Evolutionary conservation across 2,329 filamentous ascomycete species (phyloP), one percentile per base, ranked within the genome.

Genomic region (Tolypocladium inflatum): DNA sequence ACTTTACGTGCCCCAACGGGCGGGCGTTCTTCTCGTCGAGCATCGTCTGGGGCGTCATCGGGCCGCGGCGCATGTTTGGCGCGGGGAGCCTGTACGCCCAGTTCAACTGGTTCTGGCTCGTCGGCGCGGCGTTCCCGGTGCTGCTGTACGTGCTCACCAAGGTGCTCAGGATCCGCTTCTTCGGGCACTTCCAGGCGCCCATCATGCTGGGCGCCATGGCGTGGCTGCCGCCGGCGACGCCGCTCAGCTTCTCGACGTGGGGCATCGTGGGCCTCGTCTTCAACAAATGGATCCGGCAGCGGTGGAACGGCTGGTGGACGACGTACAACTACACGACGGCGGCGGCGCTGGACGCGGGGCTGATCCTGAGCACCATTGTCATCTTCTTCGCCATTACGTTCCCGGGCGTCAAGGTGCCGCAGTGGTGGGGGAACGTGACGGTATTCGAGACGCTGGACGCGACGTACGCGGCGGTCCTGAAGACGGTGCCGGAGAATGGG

Each of bases 301-400:
- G 74, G 48, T 83, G 73, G 66, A 71, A 73, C n/a, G 81, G 78
- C 0, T 86, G 83, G 84, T 87, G 84, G 84, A 74, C 67, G 42
- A 73, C 65, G 17, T 75, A 76, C 59, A 75, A 74, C 60, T 76
- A 75, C 60, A 65, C 74, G 55, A 75, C 73, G 1, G 71, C 74
- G 0, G 72, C 73, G 0, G 73, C 70, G 0, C 64, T 76, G 33
- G 74, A 76, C 37, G 70, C 70, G 2, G 74, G 73, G 2, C 67
- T 76, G 7, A 67, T 74, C 17, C 62, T 76, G 19, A 68, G 67
- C 17, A 75, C 72, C 33, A 61, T 70, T 55, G 15, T 71, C 9
- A 62, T 72, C 45, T 63, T 63, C 60, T 33, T 73, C 42, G 57
- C 63, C 53, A 59, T 67, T 19, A 60, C 68, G 2, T 62, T 75